These are phyloP conservation scores for Coniochaeta sp. DNA, from an alignment of 2,329 filamentous ascomycete genomes.

Conservation along the genomic window DNA sequence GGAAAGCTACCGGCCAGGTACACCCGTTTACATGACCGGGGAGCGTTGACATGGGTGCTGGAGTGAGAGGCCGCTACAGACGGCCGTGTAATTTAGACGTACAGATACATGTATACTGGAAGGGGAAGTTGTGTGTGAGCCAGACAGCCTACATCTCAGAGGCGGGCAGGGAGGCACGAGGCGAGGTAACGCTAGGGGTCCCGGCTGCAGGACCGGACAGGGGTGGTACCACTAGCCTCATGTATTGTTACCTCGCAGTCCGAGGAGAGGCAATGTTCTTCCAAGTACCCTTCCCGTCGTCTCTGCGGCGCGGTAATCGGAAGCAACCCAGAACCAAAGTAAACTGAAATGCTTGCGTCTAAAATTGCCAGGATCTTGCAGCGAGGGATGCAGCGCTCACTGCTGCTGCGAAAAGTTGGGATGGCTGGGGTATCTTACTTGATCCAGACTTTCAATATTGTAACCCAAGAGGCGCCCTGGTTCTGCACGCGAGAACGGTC, in stretches of 20 bases:
- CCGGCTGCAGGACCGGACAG: neutral
- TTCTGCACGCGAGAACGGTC: neutral
- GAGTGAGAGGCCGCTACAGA: neutral
- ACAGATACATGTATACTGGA: neutral
- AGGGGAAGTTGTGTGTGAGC: neutral
- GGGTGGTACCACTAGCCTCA: neutral
- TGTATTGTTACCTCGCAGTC: neutral
- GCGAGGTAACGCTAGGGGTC: neutral
- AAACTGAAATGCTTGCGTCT: neutral
- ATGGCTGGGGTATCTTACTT: neutral
- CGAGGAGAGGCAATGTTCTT: neutral
- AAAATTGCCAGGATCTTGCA: neutral
- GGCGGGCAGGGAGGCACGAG: neutral
- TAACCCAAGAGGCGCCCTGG: neutral
- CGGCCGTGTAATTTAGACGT: constrained; percentile 3
- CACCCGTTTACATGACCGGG: neutral
- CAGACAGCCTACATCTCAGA: neutral
- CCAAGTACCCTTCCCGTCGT: neutral
- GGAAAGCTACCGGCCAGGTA: neutral
- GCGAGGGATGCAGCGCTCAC: neutral
- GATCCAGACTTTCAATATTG: neutral
- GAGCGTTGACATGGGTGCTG: neutral
- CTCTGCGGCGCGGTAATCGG: neutral
- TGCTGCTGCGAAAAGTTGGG: neutral
- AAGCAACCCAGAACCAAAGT: neutral